Conservation (phyloP, 495 filamentous ascomycete species). For the Penicillium canescens region DNA sequence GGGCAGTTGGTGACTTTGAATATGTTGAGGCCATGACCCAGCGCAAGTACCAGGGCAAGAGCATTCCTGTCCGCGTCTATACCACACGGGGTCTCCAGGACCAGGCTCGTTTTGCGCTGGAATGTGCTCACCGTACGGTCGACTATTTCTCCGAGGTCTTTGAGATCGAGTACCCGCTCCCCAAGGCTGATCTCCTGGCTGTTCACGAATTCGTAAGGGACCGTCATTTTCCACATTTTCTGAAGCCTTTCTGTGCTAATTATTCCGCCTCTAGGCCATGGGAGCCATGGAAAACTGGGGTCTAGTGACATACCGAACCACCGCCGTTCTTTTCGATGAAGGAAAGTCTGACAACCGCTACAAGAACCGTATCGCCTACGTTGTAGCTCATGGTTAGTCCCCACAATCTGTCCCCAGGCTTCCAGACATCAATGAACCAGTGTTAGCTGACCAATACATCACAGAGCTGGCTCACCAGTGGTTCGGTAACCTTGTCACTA, state of each 20-base stretch:
- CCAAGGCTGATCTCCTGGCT: constrained; percentile 91
- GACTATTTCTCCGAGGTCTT: constrained; percentile 96
- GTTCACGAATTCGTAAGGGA: constrained; percentile 89
- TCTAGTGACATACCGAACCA: constrained; percentile 92
- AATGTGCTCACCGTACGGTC: constrained; percentile 83
- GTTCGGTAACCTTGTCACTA: constrained; percentile 91
- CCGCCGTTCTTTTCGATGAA: constrained; percentile 89
- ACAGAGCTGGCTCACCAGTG: constrained; percentile 93
- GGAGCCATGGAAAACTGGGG: constrained; percentile 90
- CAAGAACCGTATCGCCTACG: constrained; percentile 89
- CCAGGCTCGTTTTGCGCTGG: constrained; percentile 81
- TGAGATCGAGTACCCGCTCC: constrained; percentile 90
- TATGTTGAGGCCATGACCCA: constrained; percentile 89
- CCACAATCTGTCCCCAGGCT: constrained; percentile 3
- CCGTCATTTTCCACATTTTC: not conserved
- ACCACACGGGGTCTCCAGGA: constrained; percentile 88
- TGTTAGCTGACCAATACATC: constrained; percentile 8
- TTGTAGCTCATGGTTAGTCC: constrained; percentile 70
- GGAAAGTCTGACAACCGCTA: constrained; percentile 83
- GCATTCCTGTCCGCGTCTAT: constrained; percentile 91
- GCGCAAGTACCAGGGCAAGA: constrained; percentile 84
- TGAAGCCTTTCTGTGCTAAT: constrained; percentile 25
- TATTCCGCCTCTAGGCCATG: constrained; percentile 52
- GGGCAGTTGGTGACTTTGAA: constrained; percentile 96
- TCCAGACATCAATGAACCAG: not conserved